Evolutionary conservation across 352 stramenopile genomes (phyloP).

Genomic region (Phytophthora pinifolia): DNA sequence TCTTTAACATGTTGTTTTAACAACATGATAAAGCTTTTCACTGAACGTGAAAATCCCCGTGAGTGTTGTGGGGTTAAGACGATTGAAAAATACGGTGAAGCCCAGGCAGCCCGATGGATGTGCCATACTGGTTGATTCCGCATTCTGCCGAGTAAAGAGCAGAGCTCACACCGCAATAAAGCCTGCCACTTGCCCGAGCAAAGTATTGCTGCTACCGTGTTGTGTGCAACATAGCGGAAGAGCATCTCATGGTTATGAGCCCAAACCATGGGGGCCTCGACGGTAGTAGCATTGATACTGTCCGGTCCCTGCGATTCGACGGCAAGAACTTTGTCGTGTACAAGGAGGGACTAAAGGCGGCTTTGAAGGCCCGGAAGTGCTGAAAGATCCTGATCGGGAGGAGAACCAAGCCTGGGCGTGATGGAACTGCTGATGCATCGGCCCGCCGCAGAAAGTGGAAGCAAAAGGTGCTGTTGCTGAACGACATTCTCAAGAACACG

Average conservation of each 20-base stretch:
- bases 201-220: too few species aligned
- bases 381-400: constrained; percentile 18
- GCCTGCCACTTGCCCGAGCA: too few species aligned
- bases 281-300: neutral
- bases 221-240: too few species aligned
- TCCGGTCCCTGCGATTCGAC: neutral
- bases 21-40: too few species aligned
- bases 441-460: constrained; percentile 8
- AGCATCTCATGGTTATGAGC: neutral
- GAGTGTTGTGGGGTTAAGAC: too few species aligned
- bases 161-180: too few species aligned
- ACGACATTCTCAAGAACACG: constrained; percentile 19
- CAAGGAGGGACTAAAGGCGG: constrained; percentile 8
- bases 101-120: too few species aligned
- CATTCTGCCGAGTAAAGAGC: too few species aligned
- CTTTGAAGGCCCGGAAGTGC: constrained; percentile 4
- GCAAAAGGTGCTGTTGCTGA: constrained; percentile 8
- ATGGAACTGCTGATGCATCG: neutral
- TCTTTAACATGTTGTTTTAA: too few species aligned
- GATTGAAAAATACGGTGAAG: too few species aligned
- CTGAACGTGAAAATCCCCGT: too few species aligned
- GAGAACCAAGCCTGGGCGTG: constrained; percentile 1
- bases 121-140: too few species aligned
- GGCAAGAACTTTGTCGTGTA: neutral
- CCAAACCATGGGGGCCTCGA: neutral